Evolutionary conservation across 768 basidiomycete genomes (phyloP).

Genomic region (Epithele typhae): DNA sequence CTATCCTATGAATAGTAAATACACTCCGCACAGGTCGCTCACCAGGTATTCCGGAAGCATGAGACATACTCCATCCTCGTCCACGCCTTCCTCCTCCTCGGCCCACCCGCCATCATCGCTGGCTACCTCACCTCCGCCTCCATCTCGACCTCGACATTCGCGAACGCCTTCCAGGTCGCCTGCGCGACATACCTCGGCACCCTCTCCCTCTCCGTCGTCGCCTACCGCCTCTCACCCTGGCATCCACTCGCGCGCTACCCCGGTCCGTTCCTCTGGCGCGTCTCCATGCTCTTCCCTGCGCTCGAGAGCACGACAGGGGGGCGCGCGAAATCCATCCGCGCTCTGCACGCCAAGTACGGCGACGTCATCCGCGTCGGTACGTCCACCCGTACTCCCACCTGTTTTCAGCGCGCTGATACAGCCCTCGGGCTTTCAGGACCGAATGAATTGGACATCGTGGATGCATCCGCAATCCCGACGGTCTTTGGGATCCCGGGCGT

Average conservation of each 20-base stretch:
- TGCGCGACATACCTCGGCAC: constrained; percentile 3
- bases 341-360: background rate
- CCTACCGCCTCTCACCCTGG: constrained; percentile 21
- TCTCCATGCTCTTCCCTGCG: constrained; percentile 12
- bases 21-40: background rate
- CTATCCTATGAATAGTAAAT: too few relatives aligned
- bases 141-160: background rate
- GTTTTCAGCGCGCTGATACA: background rate
- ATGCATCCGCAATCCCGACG: constrained; percentile 27
- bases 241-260: constrained; percentile 24
- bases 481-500: constrained; percentile 26
- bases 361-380: background rate
- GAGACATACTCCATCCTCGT: background rate
- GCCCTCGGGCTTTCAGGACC: constrained; percentile 31
- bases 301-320: constrained; percentile 9
- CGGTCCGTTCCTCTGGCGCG: constrained; percentile 14
- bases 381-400: background rate
- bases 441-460: constrained; percentile 40
- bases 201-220: constrained; percentile 7
- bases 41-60: background rate
- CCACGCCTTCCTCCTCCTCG: background rate
- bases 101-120: background rate
- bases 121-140: background rate
- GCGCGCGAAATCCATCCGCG: background rate
- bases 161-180: background rate